Evolutionary conservation across 257 asterid genomes (phyloP).

Genomic region (Thymus mandschuricus): DNA sequence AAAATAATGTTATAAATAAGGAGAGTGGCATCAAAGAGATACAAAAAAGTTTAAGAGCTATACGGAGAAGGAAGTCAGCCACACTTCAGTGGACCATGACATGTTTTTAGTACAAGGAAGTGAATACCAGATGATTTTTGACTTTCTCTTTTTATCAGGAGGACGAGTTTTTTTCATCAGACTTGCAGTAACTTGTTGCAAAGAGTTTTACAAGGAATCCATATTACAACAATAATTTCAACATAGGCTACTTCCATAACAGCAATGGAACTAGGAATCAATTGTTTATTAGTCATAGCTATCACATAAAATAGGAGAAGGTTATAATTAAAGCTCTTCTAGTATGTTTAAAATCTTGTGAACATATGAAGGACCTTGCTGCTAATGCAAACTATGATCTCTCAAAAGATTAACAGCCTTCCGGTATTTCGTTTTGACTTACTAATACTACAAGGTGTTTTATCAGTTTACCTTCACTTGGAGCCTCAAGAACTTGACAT

Average conservation of each 20-base stretch:
- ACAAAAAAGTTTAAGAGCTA: constrained; percentile 10
- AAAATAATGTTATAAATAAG: constrained; percentile 17
- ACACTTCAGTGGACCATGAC: constrained; percentile 4
- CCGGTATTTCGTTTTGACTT: constrained; percentile 7
- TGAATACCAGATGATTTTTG: constrained; percentile 4
- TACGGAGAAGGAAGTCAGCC: constrained; percentile 26
- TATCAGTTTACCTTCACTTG: constrained; percentile 78
- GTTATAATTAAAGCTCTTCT: constrained; percentile 5
- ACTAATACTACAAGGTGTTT: constrained; percentile 17
- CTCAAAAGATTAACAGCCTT: neutral
- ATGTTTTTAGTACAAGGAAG: neutral
- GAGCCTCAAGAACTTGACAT: constrained; percentile 90
- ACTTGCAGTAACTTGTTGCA: neutral
- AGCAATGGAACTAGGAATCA: constrained; percentile 5
- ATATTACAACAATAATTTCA: constrained; percentile 10
- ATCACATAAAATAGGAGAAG: constrained; percentile 8
- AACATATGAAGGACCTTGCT: constrained; percentile 5
- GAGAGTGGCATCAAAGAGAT: constrained; percentile 23
- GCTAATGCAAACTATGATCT: constrained; percentile 12
- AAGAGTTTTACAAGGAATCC: no score
- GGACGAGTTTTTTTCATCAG: neutral
- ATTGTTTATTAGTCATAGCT: neutral
- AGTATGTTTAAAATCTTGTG: constrained; percentile 22
- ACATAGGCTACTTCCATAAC: neutral
- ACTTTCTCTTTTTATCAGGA: constrained; percentile 16